Conservation (phyloP, 2,329 filamentous ascomycete species). For the Clonostachys solani region DNA sequence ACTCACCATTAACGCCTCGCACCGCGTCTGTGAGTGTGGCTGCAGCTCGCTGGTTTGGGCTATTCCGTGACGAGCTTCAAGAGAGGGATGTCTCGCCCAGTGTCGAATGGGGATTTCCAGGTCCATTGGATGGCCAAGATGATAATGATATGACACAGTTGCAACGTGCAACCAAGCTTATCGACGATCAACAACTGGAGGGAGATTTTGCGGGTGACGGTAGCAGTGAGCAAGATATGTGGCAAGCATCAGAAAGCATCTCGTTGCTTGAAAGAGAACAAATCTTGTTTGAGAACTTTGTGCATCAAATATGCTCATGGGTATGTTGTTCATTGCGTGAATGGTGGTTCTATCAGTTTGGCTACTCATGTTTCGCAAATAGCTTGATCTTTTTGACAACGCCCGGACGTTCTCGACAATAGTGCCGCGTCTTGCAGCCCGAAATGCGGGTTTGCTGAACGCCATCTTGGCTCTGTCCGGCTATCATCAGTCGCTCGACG, state of each 20-base stretch:
- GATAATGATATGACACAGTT: conserved; percentile 3
- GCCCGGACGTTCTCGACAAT: conserved; percentile 10
- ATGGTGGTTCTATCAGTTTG: neutral
- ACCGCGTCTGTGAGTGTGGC: conserved; percentile 13
- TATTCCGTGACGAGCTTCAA: conserved; percentile 3
- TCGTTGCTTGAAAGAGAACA: conserved; percentile 12
- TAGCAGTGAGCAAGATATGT: conserved; percentile 10
- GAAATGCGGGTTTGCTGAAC: conserved; percentile 52
- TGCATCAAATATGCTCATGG: conserved; percentile 15
- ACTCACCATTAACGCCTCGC: conserved; percentile 12
- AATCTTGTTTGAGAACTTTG: conserved; percentile 12
- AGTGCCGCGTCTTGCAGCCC: conserved; percentile 14
- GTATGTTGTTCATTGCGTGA: conserved; percentile 2
- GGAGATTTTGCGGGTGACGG: neutral
- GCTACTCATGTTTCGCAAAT: neutral
- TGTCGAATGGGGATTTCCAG: conserved; percentile 2
- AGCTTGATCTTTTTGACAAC: conserved; percentile 16
- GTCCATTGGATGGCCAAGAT: neutral
- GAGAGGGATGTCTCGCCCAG: neutral
- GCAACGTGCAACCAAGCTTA: conserved; percentile 6
- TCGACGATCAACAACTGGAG: conserved; percentile 7
- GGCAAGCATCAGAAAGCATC: conserved; percentile 12
- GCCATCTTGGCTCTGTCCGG: conserved; percentile 51
- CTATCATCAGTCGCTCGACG: conserved; percentile 26
- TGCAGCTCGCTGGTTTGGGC: conserved; percentile 15